Base-by-base conservation (phyloP, 768 basidiomycete species). In the Leucosporidium scottii region DNA sequence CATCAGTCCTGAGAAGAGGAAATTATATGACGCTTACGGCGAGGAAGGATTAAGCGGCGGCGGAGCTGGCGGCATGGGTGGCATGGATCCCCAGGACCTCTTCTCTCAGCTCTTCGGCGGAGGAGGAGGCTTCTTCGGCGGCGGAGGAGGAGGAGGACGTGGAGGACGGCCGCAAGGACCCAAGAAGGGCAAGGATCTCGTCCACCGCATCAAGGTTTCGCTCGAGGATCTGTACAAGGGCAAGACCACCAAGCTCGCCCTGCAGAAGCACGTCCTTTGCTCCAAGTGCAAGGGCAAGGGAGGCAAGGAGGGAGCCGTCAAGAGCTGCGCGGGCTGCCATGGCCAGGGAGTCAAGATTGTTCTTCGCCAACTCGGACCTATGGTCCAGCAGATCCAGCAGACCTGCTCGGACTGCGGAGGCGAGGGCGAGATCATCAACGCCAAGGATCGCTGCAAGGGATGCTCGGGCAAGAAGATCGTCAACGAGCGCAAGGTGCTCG, bases 301-400 rank as follows among this genome's bases (percentile, higher is more conserved):
- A 58, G 96, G 96, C 64, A 98, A 98, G 80, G 93, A 96, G 23
- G 96, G 94, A 64, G 90, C 96, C 61, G 91, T 96, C 70, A 85
- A 86, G 77, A 75, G 82, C 31, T 99, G 96, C 80, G 71, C 78
- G 53, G 75, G 81, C 20, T 99, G 96, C 81, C 83, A 81, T 75
- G 96, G 96, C 65, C 90, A 91, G 72, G 96, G 96, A 75, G 81
- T 93, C 82, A 90, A 87, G 78, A 79, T 97, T 76, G 91, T 88
- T 61, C 81, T 98, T 69, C 89, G 96, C 69, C 96, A 98, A 79
- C 90, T 99, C 86, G 96, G 96, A 31, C 96, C 96, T 7, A 99
- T 99, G 96, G 91, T 99, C 74, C 96, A 99, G 80, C 94, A 99
- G 80, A 90, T 98, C 74, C 96, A 98, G 78, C 90, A 91, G 62